These are phyloP conservation scores for Amoeboaphelidium protococcarum DNA, from an alignment of 371 early-diverging fungal genomes.

Conservation along the genomic window DNA sequence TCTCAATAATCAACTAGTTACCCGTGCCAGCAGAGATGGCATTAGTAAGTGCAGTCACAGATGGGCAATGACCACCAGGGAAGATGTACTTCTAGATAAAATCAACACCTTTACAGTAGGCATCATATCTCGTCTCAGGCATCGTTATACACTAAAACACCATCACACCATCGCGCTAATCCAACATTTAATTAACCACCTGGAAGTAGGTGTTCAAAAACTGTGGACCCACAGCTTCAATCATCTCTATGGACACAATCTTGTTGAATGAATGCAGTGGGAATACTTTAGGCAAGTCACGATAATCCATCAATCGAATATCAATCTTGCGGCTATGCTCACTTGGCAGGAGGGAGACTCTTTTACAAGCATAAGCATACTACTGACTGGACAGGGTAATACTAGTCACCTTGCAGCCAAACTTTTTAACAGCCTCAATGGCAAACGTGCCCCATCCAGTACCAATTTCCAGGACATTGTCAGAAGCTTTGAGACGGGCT, in stretches of 20 bases:
- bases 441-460: constrained; percentile 38
- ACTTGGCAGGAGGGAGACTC: constrained; percentile 15
- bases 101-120: constrained; percentile 22
- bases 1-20: constrained; percentile 23
- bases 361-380: constrained; percentile 24
- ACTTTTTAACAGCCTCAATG: constrained; percentile 20
- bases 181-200: constrained; percentile 19
- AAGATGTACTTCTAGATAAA: constrained; percentile 44
- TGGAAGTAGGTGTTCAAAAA: constrained; percentile 28
- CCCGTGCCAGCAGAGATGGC: constrained; percentile 20
- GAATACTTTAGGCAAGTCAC: constrained; percentile 15
- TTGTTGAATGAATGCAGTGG: constrained; percentile 22
- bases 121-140: constrained; percentile 27
- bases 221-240: constrained; percentile 39
- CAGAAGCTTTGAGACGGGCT: constrained; percentile 16
- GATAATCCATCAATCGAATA: constrained; percentile 31
- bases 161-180: constrained; percentile 20
- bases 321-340: constrained; percentile 18
- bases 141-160: constrained; percentile 23
- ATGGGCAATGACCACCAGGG: constrained; percentile 38
- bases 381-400: constrained; percentile 33
- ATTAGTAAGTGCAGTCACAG: constrained; percentile 20
- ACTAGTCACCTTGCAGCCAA: constrained; percentile 25
- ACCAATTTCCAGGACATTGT: constrained; percentile 36
- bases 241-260: constrained; percentile 37